Conservation (phyloP, 139 green algal species). For the Mesotaenium endlicherianum region DNA sequence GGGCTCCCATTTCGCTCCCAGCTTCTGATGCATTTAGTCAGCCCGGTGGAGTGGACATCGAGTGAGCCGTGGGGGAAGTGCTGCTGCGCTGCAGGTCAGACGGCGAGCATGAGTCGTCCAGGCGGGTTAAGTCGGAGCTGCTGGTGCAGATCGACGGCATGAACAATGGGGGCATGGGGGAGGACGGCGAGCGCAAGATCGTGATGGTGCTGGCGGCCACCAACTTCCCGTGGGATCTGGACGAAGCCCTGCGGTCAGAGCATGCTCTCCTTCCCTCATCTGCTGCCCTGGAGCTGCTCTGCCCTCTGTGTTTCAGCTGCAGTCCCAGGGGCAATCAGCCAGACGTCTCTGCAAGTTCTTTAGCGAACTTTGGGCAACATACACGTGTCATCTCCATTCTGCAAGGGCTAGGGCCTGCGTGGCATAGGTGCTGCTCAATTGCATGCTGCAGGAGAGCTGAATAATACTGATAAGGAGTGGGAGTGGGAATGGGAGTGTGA, state of each 20-base stretch:
- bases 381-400: no score
- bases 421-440: no score
- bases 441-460: no score
- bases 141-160: constrained; percentile 76
- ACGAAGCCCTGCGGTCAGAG: constrained; percentile 78
- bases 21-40: not conserved
- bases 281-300: not conserved
- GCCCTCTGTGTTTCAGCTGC: no score
- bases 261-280: not conserved
- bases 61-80: not conserved
- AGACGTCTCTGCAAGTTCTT: no score
- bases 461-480: not conserved
- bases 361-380: no score
- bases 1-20: not conserved
- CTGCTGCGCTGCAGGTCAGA: constrained; percentile 1
- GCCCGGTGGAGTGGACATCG: not conserved
- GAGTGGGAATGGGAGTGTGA: no score
- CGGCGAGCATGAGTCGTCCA: constrained; percentile 84
- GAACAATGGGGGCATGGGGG: constrained; percentile 13
- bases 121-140: constrained; percentile 90
- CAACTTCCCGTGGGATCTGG: constrained; percentile 95
- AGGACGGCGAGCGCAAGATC: constrained; percentile 54
- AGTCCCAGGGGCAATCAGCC: no score
- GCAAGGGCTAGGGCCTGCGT: no score
- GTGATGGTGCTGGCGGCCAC: constrained; percentile 95